These are phyloP conservation scores for Diplodia mutila DNA, from an alignment of 2,329 filamentous ascomycete species.

Conservation along the genomic window DNA sequence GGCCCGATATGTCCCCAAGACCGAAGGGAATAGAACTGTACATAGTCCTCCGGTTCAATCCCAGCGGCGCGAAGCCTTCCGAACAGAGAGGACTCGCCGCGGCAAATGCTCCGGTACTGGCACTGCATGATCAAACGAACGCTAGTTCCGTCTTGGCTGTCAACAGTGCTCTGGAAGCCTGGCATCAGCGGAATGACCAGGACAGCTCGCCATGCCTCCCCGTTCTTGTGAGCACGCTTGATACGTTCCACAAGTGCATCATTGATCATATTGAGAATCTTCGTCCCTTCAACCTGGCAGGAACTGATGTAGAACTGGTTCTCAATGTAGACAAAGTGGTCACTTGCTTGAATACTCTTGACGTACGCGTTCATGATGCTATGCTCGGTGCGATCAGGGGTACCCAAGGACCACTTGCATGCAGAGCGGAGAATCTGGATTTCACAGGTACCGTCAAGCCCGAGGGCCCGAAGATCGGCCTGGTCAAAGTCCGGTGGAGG, in stretches of 20 bases:
- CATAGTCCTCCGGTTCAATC: constrained; percentile 93
- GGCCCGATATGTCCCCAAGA: constrained; percentile 90
- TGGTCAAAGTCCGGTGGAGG: constrained; percentile 90
- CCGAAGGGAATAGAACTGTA: constrained; percentile 89
- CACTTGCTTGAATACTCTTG: constrained; percentile 90
- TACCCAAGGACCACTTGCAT: constrained; percentile 88
- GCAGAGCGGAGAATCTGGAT: constrained; percentile 94
- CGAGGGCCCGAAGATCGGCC: constrained; percentile 83
- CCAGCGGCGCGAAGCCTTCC: constrained; percentile 76
- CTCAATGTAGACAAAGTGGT: constrained; percentile 98
- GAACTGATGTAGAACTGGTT: constrained; percentile 99
- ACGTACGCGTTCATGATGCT: constrained; percentile 96
- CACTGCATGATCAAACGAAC: constrained; percentile 96
- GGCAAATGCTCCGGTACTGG: constrained; percentile 93
- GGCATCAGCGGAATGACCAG: constrained; percentile 95
- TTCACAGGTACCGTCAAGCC: constrained; percentile 91
- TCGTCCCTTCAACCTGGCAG: constrained; percentile 82
- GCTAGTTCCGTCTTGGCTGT: constrained; percentile 90
- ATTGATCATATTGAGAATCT: constrained; percentile 90
- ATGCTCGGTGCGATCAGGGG: constrained; percentile 79
- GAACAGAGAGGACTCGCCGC: constrained; percentile 90
- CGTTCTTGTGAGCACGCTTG: constrained; percentile 78
- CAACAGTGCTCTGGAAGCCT: constrained; percentile 97
- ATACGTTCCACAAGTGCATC: constrained; percentile 93
- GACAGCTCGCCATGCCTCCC: constrained; percentile 87